Evolutionary conservation across 148 eudicot genomes (phyloP).

Genomic region (Gaultheria prostrata): DNA sequence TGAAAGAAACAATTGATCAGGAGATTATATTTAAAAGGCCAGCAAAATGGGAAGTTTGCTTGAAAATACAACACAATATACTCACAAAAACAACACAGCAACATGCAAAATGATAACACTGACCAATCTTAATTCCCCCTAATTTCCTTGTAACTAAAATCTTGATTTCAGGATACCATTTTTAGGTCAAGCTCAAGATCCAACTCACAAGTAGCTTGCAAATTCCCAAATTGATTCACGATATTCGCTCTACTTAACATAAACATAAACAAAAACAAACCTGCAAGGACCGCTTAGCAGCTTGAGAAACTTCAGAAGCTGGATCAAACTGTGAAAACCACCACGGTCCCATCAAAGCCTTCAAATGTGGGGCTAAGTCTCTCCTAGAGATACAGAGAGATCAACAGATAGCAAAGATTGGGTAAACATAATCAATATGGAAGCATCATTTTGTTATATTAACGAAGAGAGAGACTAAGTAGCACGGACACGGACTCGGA

Average conservation of each 20-base stretch:
- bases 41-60: conserved; percentile 1
- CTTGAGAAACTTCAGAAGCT: conserved; percentile 84
- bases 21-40: background rate
- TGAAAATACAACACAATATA: background rate
- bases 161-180: background rate
- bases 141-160: background rate
- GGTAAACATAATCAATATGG: conserved; percentile 2
- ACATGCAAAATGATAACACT: background rate
- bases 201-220: background rate
- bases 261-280: conserved; percentile 40
- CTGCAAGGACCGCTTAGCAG: conserved; percentile 83
- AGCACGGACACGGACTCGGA: too few relatives aligned
- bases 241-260: background rate
- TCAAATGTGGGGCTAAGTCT: conserved; percentile 85
- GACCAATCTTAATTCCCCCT: background rate
- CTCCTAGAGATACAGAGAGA: conserved; percentile 45
- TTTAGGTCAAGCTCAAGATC: background rate
- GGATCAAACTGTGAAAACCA: conserved; percentile 98
- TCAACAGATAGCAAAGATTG: background rate
- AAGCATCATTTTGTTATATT: background rate
- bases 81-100: background rate
- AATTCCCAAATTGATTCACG: background rate
- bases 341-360: conserved; percentile 97
- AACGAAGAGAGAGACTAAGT: background rate
- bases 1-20: background rate